Conservation (phyloP, 176 grass and related monocot genomes). For the Phoenix roebelenii region DNA sequence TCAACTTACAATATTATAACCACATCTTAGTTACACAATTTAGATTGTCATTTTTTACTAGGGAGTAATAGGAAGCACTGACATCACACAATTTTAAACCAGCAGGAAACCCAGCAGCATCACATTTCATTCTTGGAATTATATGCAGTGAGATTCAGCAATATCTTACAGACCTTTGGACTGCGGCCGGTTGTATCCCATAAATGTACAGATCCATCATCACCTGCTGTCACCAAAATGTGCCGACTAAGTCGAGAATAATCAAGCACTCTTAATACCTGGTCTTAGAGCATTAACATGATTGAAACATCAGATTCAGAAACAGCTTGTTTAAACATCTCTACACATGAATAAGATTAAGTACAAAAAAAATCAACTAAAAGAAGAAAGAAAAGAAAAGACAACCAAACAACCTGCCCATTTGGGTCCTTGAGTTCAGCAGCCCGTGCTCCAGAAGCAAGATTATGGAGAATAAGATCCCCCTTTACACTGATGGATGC, state of each 20-base stretch:
- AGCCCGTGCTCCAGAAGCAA: conserved; percentile 86
- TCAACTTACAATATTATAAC: no score
- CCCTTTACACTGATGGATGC: conserved; percentile 92
- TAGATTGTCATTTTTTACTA: no score
- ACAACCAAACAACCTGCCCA: conserved; percentile 56
- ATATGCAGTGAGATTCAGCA: conserved; percentile 4
- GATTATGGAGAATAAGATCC: conserved; percentile 99
- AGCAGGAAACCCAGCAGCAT: conserved; percentile 6
- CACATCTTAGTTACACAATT: no score
- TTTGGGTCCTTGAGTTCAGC: conserved; percentile 97
- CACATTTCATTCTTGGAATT: neutral
- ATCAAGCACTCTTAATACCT: conserved; percentile 94
- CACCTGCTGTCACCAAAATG: conserved; percentile 79
- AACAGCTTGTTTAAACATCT: neutral
- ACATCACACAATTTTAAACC: no score
- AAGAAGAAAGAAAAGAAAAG: conserved; percentile 3
- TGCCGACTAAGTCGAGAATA: conserved; percentile 88
- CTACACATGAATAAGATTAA: no score
- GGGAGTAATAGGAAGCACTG: no score
- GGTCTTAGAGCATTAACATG: conserved; percentile 33
- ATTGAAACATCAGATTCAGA: conserved; percentile 14
- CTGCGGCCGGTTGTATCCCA: conserved; percentile 89
- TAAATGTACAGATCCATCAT: conserved; percentile 96
- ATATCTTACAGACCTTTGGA: conserved; percentile 59
- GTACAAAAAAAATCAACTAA: conserved; percentile 4